These are phyloP conservation scores for Planoprotostelium fungivorum DNA, from an alignment of 78 protist genomes.

Conservation along the genomic window DNA sequence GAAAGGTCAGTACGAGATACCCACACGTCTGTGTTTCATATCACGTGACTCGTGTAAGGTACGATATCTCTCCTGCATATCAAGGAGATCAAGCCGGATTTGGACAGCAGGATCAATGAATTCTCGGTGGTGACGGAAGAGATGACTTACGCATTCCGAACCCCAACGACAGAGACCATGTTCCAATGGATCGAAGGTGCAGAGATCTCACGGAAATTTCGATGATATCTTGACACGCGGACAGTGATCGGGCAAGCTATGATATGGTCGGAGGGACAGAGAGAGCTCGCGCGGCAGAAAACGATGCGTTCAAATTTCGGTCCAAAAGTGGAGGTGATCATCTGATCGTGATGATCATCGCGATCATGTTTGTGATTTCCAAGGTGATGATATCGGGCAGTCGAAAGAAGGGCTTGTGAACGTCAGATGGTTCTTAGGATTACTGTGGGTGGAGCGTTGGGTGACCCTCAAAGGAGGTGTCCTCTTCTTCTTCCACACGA, in stretches of 20 bases:
- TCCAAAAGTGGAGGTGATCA: neutral
- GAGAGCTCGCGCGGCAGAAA: neutral
- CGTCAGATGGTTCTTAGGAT: neutral
- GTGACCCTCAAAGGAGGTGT: neutral
- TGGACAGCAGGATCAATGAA: neutral
- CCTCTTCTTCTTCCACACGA: neutral
- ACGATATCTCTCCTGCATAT: neutral
- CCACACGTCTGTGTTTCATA: neutral
- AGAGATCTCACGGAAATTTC: neutral
- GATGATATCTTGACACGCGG: neutral
- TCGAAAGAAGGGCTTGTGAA: neutral
- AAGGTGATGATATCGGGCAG: neutral
- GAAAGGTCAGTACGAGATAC: neutral
- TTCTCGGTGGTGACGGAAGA: neutral
- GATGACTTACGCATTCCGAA: neutral
- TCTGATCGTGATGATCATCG: neutral
- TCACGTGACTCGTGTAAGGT: no score
- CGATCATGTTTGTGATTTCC: neutral
- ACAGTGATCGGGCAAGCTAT: neutral
- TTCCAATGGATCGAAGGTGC: neutral
- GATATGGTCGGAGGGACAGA: neutral
- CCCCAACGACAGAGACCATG: neutral
- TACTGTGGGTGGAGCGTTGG: neutral
- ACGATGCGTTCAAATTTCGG: neutral
- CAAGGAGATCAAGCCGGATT: neutral